Evolutionary conservation across 2,329 filamentous ascomycete species (phyloP), one percentile per base, ranked within the genome.

Genomic region (Dactylonectria macrodidyma): DNA sequence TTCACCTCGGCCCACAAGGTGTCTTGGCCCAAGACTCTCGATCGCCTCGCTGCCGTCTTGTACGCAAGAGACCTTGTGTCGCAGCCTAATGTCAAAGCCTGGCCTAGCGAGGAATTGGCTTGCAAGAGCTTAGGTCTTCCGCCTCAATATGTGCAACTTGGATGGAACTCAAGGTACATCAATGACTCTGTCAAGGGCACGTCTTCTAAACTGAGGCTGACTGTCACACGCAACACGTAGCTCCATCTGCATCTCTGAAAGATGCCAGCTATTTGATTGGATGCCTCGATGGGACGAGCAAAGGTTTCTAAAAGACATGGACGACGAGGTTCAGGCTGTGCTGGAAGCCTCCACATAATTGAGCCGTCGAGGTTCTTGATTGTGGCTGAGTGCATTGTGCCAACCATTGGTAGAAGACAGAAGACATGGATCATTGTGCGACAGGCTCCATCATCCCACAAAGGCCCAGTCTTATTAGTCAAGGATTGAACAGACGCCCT

Each of bases 121-220:
- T 77, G 79, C 2, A 74, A 81, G 16, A 41, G 50, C 2, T 67
- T 81, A 3, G 77, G 75, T 0, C 75, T 81, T n/a, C 80, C 80
- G 5, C 64, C 61, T 3, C 47, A 34, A n/a, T 75, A 67, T 59
- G 62, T 78, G n/a, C 65, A 69, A 10, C 65, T 70, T 8, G 77
- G 79, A 60, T 71, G 73, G 24, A 74, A 72, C 26, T 74, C 75
- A 5, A 71, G 60, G 79, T 80, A 65, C 73, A 75, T 14, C 3
- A 24, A 75, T 14, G 3, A 24, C 3, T 12, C 54, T 38, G 22
- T 1, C 2, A 8, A 7, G 24, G 2, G 26, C 3, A 24, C 0
- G 24, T 10, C 2, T 5, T 44, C 2, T 5, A 1, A 26, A 26
- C 22, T 64, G 19, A 30, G 26, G 26, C 4, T 30, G 4, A 30